phyloP scores from a whole-genome alignment of 192 early-diverging fungal genomes.

The Coemansia sp. region DNA sequence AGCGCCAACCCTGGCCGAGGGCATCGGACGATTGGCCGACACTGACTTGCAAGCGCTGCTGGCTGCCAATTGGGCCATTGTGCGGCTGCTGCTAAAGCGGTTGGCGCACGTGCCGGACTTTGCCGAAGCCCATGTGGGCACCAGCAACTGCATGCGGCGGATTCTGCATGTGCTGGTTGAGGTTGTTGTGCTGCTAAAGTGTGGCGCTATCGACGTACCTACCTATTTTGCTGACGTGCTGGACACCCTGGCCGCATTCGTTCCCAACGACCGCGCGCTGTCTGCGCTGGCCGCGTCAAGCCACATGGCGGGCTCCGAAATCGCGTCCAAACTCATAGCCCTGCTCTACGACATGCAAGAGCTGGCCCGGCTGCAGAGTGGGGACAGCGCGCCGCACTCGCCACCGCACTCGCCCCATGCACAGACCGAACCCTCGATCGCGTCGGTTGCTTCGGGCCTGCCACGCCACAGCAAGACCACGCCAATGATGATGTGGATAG shows the following conservation, averaged over 20 bases:
- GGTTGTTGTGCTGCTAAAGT: slow-evolving; percentile 30
- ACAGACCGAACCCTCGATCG: slow-evolving; percentile 29
- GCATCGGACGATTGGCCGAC: slow-evolving; percentile 25
- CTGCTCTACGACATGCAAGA: slow-evolving; percentile 39
- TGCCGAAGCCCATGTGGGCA: slow-evolving; percentile 3
- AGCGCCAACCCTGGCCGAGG: slow-evolving; percentile 23
- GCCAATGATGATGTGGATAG: slow-evolving; percentile 44
- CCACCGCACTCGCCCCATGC: neutral
- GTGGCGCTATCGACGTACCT: slow-evolving; percentile 28
- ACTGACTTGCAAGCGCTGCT: slow-evolving; percentile 19
- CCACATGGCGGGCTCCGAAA: slow-evolving; percentile 22
- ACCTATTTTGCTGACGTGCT: slow-evolving; percentile 29
- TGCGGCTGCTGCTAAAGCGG: slow-evolving; percentile 40
- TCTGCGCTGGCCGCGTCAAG: neutral
- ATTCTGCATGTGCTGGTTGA: slow-evolving; percentile 27
- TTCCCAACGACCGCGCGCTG: slow-evolving; percentile 37
- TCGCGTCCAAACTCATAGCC: slow-evolving; percentile 28
- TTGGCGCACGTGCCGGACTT: slow-evolving; percentile 27
- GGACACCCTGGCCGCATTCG: slow-evolving; percentile 33
- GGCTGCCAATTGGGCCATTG: slow-evolving; percentile 27
- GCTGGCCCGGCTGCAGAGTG: slow-evolving; percentile 12
- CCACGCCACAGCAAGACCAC: slow-evolving; percentile 31
- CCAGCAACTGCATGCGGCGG: slow-evolving; percentile 8
- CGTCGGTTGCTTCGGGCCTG: slow-evolving; percentile 29
- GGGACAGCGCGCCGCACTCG: neutral